Evolutionary conservation across 2,329 filamentous ascomycete species (phyloP), one percentile per base, ranked within the genome.

Genomic region (Pseudogymnoascus sp.): DNA sequence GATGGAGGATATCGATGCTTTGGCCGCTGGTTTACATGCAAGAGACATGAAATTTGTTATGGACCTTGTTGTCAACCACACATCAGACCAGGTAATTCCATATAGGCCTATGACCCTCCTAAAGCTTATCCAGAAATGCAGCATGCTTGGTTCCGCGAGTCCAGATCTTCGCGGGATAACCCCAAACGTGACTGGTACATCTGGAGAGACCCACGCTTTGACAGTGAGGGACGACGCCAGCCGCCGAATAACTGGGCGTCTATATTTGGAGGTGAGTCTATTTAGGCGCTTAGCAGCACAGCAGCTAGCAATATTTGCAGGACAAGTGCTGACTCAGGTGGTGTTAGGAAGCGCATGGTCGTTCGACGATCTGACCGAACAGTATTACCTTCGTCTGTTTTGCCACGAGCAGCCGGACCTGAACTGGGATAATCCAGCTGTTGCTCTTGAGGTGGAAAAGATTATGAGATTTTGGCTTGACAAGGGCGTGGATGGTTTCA

Each of bases 391-490:
- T 1, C 80, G 82, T 66, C 77, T 92, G 1, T 93, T 89, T 71
- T 82, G 84, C 0, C 78, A 82, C 0, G 83, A 87, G 59, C 89
- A 92, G 71, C 89, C 89, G 0, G 89, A 93, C 67, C 77, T 93
- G 16, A 92, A 92, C 71, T 92, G 89, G 88, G 86, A 90, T 63
- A 86, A 87, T 59, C 78, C 80, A 0, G 81, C 82, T 1, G 85
- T 88, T 6, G 82, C 87, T 6, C 77, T 85, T 61, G 89, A 85
- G 0, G 86, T 91, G 1, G 87, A 90, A 69, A 79, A 86, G 5
- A 84, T 87, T 4, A 87, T 91, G 81, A 78, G 79, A 0, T 92
- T 91, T 72, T 92, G 89, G 89, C 80, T 92, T 0, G 80, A 90
- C 62, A 82, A 83, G 5, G 83, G 78, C 44, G 80, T 82, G 64